Conservation (phyloP, 352 stramenopile species). For the Globisporangium uncinulatum region DNA sequence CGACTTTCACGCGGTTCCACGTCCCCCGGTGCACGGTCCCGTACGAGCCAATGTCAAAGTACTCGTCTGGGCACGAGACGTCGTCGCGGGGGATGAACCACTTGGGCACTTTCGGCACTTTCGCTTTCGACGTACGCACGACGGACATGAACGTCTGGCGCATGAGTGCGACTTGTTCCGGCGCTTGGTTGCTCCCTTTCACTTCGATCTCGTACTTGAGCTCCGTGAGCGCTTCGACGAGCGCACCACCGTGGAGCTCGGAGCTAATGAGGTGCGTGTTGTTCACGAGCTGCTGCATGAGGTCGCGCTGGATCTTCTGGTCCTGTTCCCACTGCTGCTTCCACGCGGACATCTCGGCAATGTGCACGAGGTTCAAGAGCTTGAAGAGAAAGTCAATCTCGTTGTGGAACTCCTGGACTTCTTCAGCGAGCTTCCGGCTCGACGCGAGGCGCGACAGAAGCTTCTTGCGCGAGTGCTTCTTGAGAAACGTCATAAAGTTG, state of each 20-base stretch:
- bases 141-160: constrained; percentile 11
- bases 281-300: constrained; percentile 13
- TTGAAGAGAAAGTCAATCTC: constrained; percentile 17
- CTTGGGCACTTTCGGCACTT: constrained; percentile 11
- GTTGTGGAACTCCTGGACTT: constrained; percentile 15
- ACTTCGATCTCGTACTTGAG: constrained; percentile 20
- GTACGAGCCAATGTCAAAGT: constrained; percentile 10
- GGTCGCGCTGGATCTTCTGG: constrained; percentile 8
- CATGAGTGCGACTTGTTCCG: constrained; percentile 12
- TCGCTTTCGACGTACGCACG: constrained; percentile 7
- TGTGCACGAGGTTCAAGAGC: constrained; percentile 19
- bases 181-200: constrained; percentile 5
- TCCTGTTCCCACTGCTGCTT: constrained; percentile 15
- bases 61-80: constrained; percentile 9
- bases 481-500: constrained; percentile 23
- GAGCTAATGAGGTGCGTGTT: constrained; percentile 9
- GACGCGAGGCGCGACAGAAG: constrained; percentile 12
- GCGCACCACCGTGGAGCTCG: constrained; percentile 6
- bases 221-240: constrained; percentile 19
- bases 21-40: constrained; percentile 15
- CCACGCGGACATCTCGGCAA: constrained; percentile 15
- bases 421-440: constrained; percentile 9
- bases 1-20: constrained; percentile 21
- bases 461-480: constrained; percentile 18
- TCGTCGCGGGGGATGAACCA: constrained; percentile 21